Percentiles rank a stretch among this genome's conserved stretches.
These are phyloP conservation scores for Saccharomycopsis babjevae DNA, from an alignment of 805 yeast genomes.

Conservation along the genomic window DNA sequence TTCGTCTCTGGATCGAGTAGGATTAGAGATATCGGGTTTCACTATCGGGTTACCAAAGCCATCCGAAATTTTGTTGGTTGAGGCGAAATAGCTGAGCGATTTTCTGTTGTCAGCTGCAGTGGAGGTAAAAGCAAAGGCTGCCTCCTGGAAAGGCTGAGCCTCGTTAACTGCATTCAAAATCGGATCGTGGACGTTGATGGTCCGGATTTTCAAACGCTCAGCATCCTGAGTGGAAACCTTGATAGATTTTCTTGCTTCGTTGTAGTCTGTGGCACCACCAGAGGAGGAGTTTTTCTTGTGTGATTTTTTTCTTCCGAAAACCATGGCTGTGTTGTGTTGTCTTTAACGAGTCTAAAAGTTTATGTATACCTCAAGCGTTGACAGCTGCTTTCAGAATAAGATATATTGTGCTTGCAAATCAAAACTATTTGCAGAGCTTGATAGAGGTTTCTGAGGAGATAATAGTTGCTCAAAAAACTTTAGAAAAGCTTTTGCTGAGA, in stretches of 20 bases:
- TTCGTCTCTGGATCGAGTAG: slow-evolving; percentile 87
- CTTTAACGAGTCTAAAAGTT: neutral
- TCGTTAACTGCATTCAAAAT: slow-evolving; percentile 88
- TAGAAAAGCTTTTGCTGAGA: too few species aligned
- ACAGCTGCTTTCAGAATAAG: too few species aligned
- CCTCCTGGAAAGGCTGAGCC: slow-evolving; percentile 86
- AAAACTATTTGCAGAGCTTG: too few species aligned
- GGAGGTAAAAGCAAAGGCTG: slow-evolving; percentile 13
- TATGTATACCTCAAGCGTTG: too few species aligned
- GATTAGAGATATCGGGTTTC: slow-evolving; percentile 83
- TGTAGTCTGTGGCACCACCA: neutral
- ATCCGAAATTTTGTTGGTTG: slow-evolving; percentile 54
- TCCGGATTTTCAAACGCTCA: slow-evolving; percentile 48
- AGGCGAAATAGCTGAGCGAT: slow-evolving; percentile 25
- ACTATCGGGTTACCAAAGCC: slow-evolving; percentile 76
- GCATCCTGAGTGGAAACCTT: slow-evolving; percentile 43
- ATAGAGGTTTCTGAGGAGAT: too few species aligned
- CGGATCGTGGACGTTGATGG: slow-evolving; percentile 53
- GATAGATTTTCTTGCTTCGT: slow-evolving; percentile 18
- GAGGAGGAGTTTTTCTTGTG: slow-evolving; percentile 3
- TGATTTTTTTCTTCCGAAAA: slow-evolving; percentile 10
- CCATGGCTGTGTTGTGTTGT: neutral
- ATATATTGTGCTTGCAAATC: too few species aligned
- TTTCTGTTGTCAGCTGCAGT: neutral
- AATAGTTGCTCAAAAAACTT: too few species aligned